Conservation (phyloP, 140 eudicot species). For the Senecio squalidus region DNA sequence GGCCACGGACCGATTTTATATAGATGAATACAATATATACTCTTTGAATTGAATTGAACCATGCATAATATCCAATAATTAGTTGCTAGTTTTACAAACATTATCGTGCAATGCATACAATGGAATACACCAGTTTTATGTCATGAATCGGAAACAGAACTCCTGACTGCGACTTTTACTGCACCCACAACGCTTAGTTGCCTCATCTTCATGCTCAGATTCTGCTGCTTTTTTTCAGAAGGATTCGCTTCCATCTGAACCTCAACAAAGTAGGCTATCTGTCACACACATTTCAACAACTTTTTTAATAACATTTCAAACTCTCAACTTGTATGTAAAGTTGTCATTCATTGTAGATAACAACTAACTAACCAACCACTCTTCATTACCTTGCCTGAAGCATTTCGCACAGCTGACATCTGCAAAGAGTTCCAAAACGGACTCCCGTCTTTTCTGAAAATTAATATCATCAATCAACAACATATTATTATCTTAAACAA, state of each 20-base stretch:
- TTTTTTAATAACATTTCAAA: no score
- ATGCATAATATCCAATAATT: no score
- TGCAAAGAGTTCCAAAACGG: conserved; percentile 80
- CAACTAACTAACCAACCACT: no score
- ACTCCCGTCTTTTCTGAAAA: conserved; percentile 66
- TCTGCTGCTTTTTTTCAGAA: conserved; percentile 18
- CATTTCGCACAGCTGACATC: conserved; percentile 81
- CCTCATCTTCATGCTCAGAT: conserved; percentile 46
- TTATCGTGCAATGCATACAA: no score
- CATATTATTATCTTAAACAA: background rate
- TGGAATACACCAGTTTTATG: no score
- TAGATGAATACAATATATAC: no score
- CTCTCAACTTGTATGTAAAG: no score
- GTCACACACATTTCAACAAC: no score
- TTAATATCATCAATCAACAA: conserved; percentile 3
- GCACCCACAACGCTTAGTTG: conserved; percentile 82
- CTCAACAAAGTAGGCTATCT: conserved; percentile 78
- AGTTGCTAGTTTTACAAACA: no score
- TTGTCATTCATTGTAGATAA: no score
- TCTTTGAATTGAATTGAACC: no score
- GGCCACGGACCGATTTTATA: no score
- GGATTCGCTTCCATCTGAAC: conserved; percentile 48
- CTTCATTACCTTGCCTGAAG: conserved; percentile 90
- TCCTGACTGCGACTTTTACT: conserved; percentile 79
- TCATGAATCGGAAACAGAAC: conserved; percentile 39